These are phyloP conservation scores for Neonothopanus nambi DNA, from an alignment of 1,284 basidiomycete genomes.

Conservation along the genomic window DNA sequence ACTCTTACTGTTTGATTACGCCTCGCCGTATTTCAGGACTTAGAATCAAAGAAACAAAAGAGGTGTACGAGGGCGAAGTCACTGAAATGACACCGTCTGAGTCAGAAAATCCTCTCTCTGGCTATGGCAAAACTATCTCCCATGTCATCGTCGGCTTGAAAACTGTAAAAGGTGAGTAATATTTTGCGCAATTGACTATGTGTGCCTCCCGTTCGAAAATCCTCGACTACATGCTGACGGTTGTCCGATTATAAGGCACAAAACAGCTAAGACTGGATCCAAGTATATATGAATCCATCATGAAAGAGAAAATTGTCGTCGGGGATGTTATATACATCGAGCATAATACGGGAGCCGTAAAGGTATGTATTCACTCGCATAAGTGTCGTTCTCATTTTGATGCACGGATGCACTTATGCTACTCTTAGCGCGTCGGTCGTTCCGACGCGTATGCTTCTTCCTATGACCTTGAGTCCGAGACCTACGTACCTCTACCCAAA, in stretches of 20 bases:
- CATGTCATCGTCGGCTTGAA: conserved; percentile 97
- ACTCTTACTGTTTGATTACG: too few species aligned
- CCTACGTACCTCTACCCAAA: conserved; percentile 96
- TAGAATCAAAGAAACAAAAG: conserved; percentile 97
- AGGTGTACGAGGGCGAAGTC: conserved; percentile 98
- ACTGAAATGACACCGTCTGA: conserved; percentile 96
- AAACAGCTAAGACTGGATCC: conserved; percentile 96
- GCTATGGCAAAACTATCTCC: conserved; percentile 98
- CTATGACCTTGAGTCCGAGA: conserved; percentile 97
- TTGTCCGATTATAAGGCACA: too few species aligned
- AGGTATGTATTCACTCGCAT: conserved; percentile 62
- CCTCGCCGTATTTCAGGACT: too few species aligned
- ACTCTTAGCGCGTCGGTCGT: conserved; percentile 83
- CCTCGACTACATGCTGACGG: too few species aligned
- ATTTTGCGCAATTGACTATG: too few species aligned
- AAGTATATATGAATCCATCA: conserved; percentile 94
- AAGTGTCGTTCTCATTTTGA: too few species aligned
- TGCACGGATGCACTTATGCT: background rate
- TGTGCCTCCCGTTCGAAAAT: too few species aligned
- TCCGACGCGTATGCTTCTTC: conserved; percentile 99
- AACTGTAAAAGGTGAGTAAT: conserved; percentile 93
- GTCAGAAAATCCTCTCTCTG: conserved; percentile 92
- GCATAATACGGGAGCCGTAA: conserved; percentile 92
- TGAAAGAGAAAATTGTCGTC: conserved; percentile 96
- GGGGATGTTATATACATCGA: conserved; percentile 99